phyloP scores from a whole-genome alignment of 306 rosid species.

The Medicago lupulina region DNA sequence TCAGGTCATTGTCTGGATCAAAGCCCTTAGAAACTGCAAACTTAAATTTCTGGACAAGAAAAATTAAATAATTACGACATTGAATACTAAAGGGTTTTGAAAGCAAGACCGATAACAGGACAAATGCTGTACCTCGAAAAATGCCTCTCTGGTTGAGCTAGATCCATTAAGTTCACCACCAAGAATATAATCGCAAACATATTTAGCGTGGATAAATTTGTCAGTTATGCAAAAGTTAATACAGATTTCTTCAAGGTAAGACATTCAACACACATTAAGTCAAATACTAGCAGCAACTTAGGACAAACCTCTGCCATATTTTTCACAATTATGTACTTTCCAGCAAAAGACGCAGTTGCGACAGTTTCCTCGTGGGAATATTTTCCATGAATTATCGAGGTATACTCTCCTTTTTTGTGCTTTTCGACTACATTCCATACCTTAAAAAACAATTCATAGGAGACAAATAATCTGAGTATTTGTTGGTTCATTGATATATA shows the following conservation, averaged over 20 bases:
- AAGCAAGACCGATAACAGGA: constrained; percentile 28
- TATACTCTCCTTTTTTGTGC: constrained; percentile 92
- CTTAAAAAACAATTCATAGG: constrained; percentile 51
- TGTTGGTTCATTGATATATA: neutral
- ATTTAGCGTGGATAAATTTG: constrained; percentile 67
- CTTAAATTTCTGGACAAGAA: constrained; percentile 78
- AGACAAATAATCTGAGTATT: neutral
- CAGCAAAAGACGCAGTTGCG: constrained; percentile 99
- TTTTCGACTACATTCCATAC: constrained; percentile 93
- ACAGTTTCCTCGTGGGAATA: constrained; percentile 94
- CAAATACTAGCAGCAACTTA: constrained; percentile 35
- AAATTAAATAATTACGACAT: constrained; percentile 34
- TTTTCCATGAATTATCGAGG: constrained; percentile 93
- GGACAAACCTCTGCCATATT: constrained; percentile 84
- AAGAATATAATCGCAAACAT: constrained; percentile 91
- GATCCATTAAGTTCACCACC: constrained; percentile 88
- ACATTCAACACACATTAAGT: constrained; percentile 19
- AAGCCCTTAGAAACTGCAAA: constrained; percentile 81
- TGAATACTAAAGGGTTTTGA: neutral
- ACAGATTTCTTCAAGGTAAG: constrained; percentile 12
- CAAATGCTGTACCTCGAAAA: constrained; percentile 64
- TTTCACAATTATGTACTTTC: constrained; percentile 80
- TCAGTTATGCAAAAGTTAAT: constrained; percentile 12
- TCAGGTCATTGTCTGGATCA: constrained; percentile 79
- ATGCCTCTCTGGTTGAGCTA: constrained; percentile 84